Percentiles rank a stretch among this genome's conserved stretches.
These are phyloP conservation scores for Nelumbo lutea DNA, from an alignment of 164 flowering plant species.

Conservation along the genomic window DNA sequence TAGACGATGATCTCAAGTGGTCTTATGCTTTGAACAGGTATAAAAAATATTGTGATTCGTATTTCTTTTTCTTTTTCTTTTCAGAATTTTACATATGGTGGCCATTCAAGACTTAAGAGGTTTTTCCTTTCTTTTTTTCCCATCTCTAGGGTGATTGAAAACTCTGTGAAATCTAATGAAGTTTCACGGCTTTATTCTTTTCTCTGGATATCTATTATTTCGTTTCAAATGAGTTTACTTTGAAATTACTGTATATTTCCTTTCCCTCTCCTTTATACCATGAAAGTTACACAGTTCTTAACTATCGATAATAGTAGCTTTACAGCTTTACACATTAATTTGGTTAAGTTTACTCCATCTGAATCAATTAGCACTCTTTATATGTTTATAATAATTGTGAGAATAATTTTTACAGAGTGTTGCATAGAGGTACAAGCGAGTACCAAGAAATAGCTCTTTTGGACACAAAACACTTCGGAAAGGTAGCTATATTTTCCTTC, in stretches of 20 bases:
- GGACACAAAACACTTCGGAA: slow-evolving; percentile 87
- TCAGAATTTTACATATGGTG: neutral
- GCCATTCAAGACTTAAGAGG: neutral
- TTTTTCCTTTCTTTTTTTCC: neutral
- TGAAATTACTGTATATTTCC: too few species aligned
- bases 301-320: too few species aligned
- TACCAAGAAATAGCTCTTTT: slow-evolving; percentile 72
- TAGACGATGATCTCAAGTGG: slow-evolving; percentile 77
- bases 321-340: too few species aligned
- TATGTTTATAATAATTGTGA: too few species aligned
- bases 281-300: too few species aligned
- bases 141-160: too few species aligned
- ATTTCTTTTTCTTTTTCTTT: neutral
- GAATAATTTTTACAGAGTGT: slow-evolving; percentile 29
- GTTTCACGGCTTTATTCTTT: neutral
- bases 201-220: too few species aligned
- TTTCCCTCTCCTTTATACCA: too few species aligned
- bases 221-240: too few species aligned
- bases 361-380: too few species aligned
- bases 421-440: slow-evolving; percentile 54
- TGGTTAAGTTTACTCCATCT: too few species aligned
- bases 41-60: neutral
- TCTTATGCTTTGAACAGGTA: slow-evolving; percentile 78
- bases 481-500: slow-evolving; percentile 28
- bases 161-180: neutral